Evolutionary conservation across 306 rosid genomes (phyloP), one percentile per base, ranked within the genome.

Genomic region (Fragaria ananassa): DNA sequence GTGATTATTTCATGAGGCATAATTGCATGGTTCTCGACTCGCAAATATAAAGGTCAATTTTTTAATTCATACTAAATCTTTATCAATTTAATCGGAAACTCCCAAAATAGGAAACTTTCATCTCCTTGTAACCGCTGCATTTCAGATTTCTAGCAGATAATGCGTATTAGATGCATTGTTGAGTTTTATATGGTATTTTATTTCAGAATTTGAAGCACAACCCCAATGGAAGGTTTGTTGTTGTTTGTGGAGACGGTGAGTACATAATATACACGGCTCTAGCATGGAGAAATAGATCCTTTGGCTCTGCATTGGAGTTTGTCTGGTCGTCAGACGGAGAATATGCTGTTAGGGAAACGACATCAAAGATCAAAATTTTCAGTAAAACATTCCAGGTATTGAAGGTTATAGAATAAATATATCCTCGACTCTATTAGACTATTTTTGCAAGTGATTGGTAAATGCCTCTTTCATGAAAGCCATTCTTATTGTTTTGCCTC

Each of bases 261-360:
- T 95, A 90, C 79, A 92, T 95, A 81, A 92, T 91, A 81, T 95
- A 89, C 82, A 95, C 99, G 58, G 99, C 97, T 70, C 85, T 95
- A 89, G 97, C 99, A 34, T 95, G 99, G 99, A 92, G 99, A 82
- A 92, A 95, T 80, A 90, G 99, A 82, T 92, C 99, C 65, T 95
- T 95, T 82, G 99, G 99, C 80, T 91, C 97, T 6, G 97, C 97
- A 49, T 80, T 95, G 86, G 99, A 95, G 84, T 81, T 95, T 82
- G 99, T 83, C 50, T 95, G 99, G 99, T 95, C 99, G 46, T 70
- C 87, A 8, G 99, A 95, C 64, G 99, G 99, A 77, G 99, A 95
- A 78, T 95, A 82, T 81, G 97, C 99, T 70, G 97, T 86, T 53
- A 88, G 97, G 81, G 97, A 95, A 83, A 92, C 96, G 73, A 92